These are phyloP conservation scores for Didymella pinodella DNA, from an alignment of 2,329 filamentous ascomycete genomes.

Conservation along the genomic window DNA sequence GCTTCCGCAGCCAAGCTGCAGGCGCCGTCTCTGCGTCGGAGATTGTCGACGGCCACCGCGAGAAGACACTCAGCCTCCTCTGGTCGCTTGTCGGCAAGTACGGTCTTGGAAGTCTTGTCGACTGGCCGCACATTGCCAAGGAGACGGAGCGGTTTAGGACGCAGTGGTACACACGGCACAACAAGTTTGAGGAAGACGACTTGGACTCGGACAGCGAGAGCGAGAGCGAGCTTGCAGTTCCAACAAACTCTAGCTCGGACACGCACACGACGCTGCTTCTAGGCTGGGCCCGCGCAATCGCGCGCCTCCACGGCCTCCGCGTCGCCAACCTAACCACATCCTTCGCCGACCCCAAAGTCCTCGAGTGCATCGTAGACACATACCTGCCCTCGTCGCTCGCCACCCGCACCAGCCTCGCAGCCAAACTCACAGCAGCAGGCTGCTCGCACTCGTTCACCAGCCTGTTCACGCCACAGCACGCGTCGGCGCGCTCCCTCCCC, in stretches of 20 bases:
- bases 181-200: conserved; percentile 42
- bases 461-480: conserved; percentile 50
- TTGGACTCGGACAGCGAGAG: conserved; percentile 40
- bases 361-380: conserved; percentile 64
- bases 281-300: conserved; percentile 64
- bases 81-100: conserved; percentile 67
- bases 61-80: conserved; percentile 68
- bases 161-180: conserved; percentile 41
- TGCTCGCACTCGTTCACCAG: conserved; percentile 56
- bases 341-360: conserved; percentile 63
- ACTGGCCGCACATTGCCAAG: conserved; percentile 62
- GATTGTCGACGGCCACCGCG: conserved; percentile 69
- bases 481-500: conserved; percentile 53
- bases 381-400: conserved; percentile 54
- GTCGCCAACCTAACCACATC: conserved; percentile 65
- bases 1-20: conserved; percentile 52
- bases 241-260: conserved; percentile 39
- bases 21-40: conserved; percentile 62
- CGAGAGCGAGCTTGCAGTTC: conserved; percentile 23
- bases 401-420: conserved; percentile 35
- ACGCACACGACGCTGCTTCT: conserved; percentile 57
- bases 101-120: conserved; percentile 62
- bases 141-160: conserved; percentile 59
- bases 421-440: conserved; percentile 52
- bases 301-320: conserved; percentile 54